Conservation (phyloP, 148 eudicot genomes). For the Linanthus parryae region DNA sequence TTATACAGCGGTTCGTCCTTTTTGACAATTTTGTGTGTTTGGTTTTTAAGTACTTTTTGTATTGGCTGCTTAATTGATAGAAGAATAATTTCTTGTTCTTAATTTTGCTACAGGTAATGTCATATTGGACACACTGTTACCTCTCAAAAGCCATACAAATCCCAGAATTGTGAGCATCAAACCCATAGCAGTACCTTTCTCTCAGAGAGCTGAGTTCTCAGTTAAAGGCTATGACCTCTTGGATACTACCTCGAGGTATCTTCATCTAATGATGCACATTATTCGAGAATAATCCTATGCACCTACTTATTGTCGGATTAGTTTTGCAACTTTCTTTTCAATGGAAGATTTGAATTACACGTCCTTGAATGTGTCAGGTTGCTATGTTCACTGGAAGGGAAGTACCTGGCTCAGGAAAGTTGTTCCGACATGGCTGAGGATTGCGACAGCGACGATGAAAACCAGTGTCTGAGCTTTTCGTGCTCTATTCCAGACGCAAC, state of each 20-base stretch:
- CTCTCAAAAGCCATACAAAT: slow-evolving; percentile 28
- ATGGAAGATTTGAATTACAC: too few species aligned
- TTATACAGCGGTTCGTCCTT: slow-evolving; percentile 59
- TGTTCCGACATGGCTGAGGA: slow-evolving; percentile 36
- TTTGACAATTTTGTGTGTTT: neutral
- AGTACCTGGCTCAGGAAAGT: slow-evolving; percentile 55
- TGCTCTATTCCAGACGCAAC: slow-evolving; percentile 56
- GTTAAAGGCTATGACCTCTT: slow-evolving; percentile 62
- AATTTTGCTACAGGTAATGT: slow-evolving; percentile 54
- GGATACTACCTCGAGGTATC: slow-evolving; percentile 61
- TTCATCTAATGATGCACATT: too few species aligned
- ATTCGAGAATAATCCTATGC: slow-evolving; percentile 1
- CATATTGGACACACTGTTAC: slow-evolving; percentile 66
- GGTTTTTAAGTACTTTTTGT: neutral
- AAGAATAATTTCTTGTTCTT: slow-evolving; percentile 3
- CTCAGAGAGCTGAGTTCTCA: slow-evolving; percentile 48
- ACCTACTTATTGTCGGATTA: neutral
- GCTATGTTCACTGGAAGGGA: slow-evolving; percentile 82
- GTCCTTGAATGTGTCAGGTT: slow-evolving; percentile 65
- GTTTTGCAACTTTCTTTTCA: too few species aligned
- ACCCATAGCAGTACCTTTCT: slow-evolving; percentile 71
- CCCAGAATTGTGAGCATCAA: slow-evolving; percentile 59
- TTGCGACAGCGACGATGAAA: slow-evolving; percentile 30
- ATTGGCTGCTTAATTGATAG: too few species aligned
- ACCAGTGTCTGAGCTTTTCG: slow-evolving; percentile 50